These are phyloP conservation scores for Crithidia thermophila DNA, from an alignment of 208 protist genomes.

Conservation along the genomic window DNA sequence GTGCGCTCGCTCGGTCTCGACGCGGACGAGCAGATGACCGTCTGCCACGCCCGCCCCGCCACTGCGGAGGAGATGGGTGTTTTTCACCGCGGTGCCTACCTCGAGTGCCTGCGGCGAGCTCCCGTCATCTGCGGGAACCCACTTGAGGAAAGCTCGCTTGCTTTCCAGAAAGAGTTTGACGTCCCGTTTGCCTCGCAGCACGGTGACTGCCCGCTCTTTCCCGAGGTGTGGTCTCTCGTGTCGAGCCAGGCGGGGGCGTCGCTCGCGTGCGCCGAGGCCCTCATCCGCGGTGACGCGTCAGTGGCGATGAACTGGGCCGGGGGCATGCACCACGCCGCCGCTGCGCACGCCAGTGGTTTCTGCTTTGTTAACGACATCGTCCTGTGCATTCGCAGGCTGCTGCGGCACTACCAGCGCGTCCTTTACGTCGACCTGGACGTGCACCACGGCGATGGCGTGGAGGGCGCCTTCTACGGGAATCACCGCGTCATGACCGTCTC, in stretches of 20 bases:
- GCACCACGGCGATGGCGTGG: conserved; percentile 99
- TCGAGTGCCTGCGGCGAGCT: conserved; percentile 69
- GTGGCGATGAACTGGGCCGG: conserved; percentile 99
- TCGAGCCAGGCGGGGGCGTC: conserved; percentile 88
- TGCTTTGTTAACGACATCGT: conserved; percentile 99
- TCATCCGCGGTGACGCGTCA: conserved; percentile 92
- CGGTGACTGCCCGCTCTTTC: conserved; percentile 85
- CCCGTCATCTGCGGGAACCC: conserved; percentile 73
- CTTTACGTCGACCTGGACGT: conserved; percentile 99
- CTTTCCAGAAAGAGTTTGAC: conserved; percentile 84
- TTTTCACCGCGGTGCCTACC: conserved; percentile 75
- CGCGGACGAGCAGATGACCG: conserved; percentile 42
- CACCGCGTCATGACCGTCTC: conserved; percentile 99
- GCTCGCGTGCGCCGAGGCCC: conserved; percentile 94
- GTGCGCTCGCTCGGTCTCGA: conserved; percentile 75
- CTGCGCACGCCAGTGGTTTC: conserved; percentile 97
- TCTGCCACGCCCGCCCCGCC: conserved; percentile 60
- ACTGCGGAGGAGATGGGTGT: conserved; percentile 59
- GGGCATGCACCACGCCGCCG: conserved; percentile 98
- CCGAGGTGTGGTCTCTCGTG: conserved; percentile 79
- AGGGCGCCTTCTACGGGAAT: conserved; percentile 99
- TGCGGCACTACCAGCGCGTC: conserved; percentile 97
- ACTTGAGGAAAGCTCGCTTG: conserved; percentile 50
- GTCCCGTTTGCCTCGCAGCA: conserved; percentile 58
- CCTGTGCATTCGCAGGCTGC: conserved; percentile 98